phyloP scores from a whole-genome alignment of 164 flowering plant genomes.

The Chimonanthus salicifolius region DNA sequence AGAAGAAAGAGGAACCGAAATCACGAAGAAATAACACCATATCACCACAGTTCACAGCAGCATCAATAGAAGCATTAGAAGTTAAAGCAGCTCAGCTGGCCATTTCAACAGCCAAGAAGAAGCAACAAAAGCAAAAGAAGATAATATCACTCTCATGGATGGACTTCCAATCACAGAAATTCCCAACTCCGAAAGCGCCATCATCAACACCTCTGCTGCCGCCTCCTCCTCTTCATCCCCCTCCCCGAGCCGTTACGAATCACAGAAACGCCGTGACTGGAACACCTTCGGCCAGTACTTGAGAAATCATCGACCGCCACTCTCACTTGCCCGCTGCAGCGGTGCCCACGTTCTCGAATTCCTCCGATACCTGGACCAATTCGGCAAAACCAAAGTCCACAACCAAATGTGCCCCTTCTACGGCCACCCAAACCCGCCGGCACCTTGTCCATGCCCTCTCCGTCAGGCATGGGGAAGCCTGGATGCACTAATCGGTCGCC shows the following conservation, averaged over 20 bases:
- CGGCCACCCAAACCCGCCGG: conserved; percentile 72
- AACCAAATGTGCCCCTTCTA: conserved; percentile 69
- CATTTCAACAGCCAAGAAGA: background rate
- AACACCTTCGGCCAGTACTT: conserved; percentile 81
- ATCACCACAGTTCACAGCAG: background rate
- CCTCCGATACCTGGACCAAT: conserved; percentile 76
- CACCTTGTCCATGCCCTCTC: conserved; percentile 80
- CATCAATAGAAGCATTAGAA: background rate
- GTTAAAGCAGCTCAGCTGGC: no score
- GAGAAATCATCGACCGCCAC: conserved; percentile 72
- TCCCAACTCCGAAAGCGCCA: background rate
- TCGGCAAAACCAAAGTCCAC: conserved; percentile 81
- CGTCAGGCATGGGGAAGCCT: conserved; percentile 92
- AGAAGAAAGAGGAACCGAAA: background rate
- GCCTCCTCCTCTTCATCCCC: conserved; percentile 28
- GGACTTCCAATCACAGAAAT: background rate
- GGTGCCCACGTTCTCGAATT: conserved; percentile 79
- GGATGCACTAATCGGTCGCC: conserved; percentile 77
- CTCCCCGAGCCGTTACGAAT: conserved; percentile 61
- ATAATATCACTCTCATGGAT: background rate
- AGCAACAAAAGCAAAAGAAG: no score
- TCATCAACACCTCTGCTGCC: background rate
- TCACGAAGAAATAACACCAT: background rate
- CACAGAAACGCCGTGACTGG: conserved; percentile 79
- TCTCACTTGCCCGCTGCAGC: conserved; percentile 70